phyloP scores from a whole-genome alignment of 164 flowering plant genomes.

The Kingdonia uniflora region DNA sequence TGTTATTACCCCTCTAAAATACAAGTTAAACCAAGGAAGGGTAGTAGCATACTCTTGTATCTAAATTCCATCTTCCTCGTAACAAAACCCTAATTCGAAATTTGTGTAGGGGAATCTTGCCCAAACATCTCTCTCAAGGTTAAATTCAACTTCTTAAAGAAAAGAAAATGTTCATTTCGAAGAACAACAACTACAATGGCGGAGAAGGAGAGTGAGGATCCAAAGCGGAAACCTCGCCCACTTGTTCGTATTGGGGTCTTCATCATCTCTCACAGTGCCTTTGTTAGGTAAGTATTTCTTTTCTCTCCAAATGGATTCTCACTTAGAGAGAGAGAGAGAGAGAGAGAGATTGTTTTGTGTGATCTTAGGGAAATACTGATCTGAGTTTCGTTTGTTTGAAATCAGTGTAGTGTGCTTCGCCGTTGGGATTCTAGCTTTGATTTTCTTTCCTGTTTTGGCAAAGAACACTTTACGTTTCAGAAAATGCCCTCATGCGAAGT shows the following conservation, averaged over 20 bases:
- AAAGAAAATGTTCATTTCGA: too few relatives aligned
- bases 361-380: not conserved
- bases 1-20: too few relatives aligned
- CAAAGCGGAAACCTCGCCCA: constrained; percentile 43
- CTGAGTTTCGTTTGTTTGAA: not conserved
- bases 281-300: constrained; percentile 53
- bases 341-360: too few relatives aligned
- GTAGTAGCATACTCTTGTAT: too few relatives aligned
- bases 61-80: too few relatives aligned
- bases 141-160: too few relatives aligned
- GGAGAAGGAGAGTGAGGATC: not conserved
- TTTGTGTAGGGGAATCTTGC: too few relatives aligned
- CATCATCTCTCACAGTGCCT: constrained; percentile 60
- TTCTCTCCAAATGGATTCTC: too few relatives aligned
- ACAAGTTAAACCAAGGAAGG: too few relatives aligned
- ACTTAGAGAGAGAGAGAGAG: too few relatives aligned
- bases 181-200: not conserved
- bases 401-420: constrained; percentile 58
- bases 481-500: constrained; percentile 98
- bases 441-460: constrained; percentile 72
- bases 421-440: constrained; percentile 62
- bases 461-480: constrained; percentile 90
- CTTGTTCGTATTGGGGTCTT: constrained; percentile 60
- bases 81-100: too few relatives aligned
- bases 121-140: too few relatives aligned